A percentile compares a stretch with the other conserved stretches of the same genome.
These are phyloP conservation scores for Neurospora intermedia DNA, from an alignment of 495 filamentous ascomycete species.

Conservation along the genomic window DNA sequence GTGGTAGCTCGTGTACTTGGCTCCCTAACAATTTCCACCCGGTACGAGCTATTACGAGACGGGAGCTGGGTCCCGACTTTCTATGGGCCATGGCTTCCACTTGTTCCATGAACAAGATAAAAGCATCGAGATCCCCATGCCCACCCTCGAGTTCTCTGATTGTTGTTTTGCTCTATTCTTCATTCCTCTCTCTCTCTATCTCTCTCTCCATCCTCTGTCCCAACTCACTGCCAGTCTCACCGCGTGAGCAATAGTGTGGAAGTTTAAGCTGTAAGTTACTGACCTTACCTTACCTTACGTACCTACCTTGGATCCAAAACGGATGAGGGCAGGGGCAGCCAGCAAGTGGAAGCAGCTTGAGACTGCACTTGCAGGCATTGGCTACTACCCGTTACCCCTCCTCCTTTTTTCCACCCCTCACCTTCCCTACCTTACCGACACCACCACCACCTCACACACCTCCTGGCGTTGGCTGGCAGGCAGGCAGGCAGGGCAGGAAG, in stretches of 20 bases:
- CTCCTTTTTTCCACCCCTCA: neutral
- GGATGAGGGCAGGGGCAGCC: neutral
- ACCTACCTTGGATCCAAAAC: neutral
- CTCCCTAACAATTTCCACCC: conserved; percentile 17
- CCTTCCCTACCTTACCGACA: neutral
- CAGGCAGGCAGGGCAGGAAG: too few relatives aligned
- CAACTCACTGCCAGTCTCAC: neutral
- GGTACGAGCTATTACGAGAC: neutral
- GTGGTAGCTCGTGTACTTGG: conserved; percentile 9
- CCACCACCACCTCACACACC: neutral
- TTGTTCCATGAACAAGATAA: conserved; percentile 8
- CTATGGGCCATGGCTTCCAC: neutral
- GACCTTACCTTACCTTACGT: too few relatives aligned
- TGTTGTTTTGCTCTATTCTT: neutral
- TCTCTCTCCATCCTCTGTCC: neutral
- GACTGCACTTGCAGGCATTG: conserved; percentile 1
- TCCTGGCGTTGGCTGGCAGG: neutral
- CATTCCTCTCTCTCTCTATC: conserved; percentile 4
- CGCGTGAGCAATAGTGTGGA: neutral
- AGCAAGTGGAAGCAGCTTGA: neutral
- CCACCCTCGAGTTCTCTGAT: neutral
- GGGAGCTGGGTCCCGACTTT: neutral
- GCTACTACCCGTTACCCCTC: conserved; percentile 3
- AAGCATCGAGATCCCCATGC: conserved; percentile 14
- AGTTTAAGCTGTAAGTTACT: neutral